phyloP scores from a whole-genome alignment of 2,329 filamentous ascomycete species.

The Rhynchosporium agropyri region DNA sequence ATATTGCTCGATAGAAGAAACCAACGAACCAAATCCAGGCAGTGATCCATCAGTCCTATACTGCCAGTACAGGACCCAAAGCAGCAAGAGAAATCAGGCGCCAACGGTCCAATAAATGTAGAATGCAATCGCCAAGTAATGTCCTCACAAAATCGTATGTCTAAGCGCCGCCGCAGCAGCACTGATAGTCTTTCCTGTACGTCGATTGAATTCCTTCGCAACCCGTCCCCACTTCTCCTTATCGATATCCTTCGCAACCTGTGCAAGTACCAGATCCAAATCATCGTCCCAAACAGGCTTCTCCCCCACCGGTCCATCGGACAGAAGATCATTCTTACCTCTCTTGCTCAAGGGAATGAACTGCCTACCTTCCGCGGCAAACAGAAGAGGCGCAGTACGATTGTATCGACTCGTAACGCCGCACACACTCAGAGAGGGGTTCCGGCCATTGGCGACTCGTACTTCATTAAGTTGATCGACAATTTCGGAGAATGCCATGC shows the following conservation, averaged over 20 bases:
- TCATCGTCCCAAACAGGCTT: conserved; percentile 29
- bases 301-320: neutral
- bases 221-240: conserved; percentile 34
- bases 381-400: conserved; percentile 41
- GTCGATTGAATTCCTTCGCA: conserved; percentile 25
- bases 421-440: conserved; percentile 32
- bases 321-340: conserved; percentile 14
- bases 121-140: neutral
- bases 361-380: conserved; percentile 31
- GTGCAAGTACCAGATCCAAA: conserved; percentile 30
- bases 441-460: conserved; percentile 28
- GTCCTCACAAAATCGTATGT: conserved; percentile 21
- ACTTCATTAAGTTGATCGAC: conserved; percentile 32
- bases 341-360: conserved; percentile 36
- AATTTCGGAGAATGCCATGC: conserved; percentile 33
- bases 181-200: conserved; percentile 25
- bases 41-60: too few relatives aligned
- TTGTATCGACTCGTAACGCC: conserved; percentile 39
- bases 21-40: too few relatives aligned
- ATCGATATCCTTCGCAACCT: conserved; percentile 28
- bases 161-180: conserved; percentile 19
- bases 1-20: too few relatives aligned
- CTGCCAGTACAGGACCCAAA: too few relatives aligned
- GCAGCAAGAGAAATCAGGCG: too few relatives aligned
- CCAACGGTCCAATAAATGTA: too few relatives aligned